Base-by-base conservation (phyloP, 1,284 basidiomycete genomes). In the Cryptococcus jaspeensis region DNA sequence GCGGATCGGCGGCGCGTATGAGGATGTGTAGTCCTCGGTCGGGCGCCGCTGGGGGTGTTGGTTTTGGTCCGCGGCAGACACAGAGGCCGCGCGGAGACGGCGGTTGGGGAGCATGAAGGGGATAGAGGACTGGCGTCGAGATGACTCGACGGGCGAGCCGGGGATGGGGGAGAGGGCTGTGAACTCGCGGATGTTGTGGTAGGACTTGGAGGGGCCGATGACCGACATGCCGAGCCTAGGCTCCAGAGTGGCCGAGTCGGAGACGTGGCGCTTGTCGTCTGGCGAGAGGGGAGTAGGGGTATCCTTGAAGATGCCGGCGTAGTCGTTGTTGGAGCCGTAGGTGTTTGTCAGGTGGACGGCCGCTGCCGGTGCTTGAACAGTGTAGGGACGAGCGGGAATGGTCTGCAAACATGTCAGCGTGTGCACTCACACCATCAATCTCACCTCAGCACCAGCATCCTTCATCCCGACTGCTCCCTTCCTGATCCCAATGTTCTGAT, bases 401-500 rank as follows among this genome's bases (percentile, higher is more conserved):
- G 40, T 32, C 40, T 42, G 40, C 22, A 32, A 9, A 32, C n/a
- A n/a, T n/a, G 40, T 41, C 13, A 41, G 40, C 20, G 40, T 41
- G 4, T 32, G 28, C 4, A 4, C 28, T 32, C 28, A 9, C 28
- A 32, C 9, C 4, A 5, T 9, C 28, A 32, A 8, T 38, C 53
- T 49, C n/a, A 49, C 53, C 18, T 22, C 43, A 8, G 28, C 28
- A 9, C 28, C 9, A 5, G 28, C 28, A 9, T 32, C 28, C 28
- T 32, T 32, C 28, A 32, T 32, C 28, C 9, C 5, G 9, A 32
- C 9, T 5, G 28, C 28, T 32, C 28, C 28, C 28, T 46, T 63
- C 48, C 65, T 66, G 55, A 67, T 58, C 9, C 70, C 70, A 44
- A 66, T 68, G 12, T 61, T 50, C 53, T 71, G 71, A 47, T 68